Evolutionary conservation across 108 stramenopile genomes (phyloP).

Genomic region (Skeletonema menzelii): DNA sequence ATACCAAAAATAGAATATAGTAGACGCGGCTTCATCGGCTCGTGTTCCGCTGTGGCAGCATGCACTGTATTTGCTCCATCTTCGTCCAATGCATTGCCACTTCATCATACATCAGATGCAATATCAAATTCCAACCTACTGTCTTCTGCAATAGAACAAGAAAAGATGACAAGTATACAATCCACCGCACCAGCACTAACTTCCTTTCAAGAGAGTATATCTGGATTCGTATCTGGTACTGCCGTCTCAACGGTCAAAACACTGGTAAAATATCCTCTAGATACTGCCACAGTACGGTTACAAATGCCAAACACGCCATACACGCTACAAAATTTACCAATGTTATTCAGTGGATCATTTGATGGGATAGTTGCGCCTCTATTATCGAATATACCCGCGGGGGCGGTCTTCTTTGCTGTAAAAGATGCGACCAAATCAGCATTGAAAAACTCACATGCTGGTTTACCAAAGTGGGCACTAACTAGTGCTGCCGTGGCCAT

Average conservation of each 20-base stretch:
- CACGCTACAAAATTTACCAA: constrained; percentile 36
- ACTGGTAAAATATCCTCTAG: constrained; percentile 79
- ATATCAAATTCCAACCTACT: not conserved
- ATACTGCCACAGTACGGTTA: constrained; percentile 80
- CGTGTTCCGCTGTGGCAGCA: constrained; percentile 6
- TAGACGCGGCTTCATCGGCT: constrained; percentile 14
- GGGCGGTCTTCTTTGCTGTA: constrained; percentile 81
- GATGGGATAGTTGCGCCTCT: constrained; percentile 62
- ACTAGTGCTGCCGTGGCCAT: constrained; percentile 68
- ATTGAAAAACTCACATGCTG: constrained; percentile 31
- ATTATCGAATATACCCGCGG: constrained; percentile 73
- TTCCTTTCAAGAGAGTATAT: constrained; percentile 69
- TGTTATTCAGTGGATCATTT: constrained; percentile 61
- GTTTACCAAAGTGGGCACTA: constrained; percentile 51
- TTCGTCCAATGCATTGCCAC: constrained; percentile 6
- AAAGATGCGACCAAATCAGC: constrained; percentile 70
- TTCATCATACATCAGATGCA: not conserved
- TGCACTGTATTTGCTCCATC: not conserved
- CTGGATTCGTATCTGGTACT: constrained; percentile 74
- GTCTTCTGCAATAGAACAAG: not conserved
- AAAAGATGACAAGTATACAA: not conserved
- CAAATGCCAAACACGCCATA: constrained; percentile 77
- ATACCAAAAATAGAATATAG: not conserved
- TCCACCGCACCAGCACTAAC: constrained; percentile 1
- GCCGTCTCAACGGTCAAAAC: constrained; percentile 70